phyloP scores from a whole-genome alignment of 805 yeast species.

The Ogataea naganishii region DNA sequence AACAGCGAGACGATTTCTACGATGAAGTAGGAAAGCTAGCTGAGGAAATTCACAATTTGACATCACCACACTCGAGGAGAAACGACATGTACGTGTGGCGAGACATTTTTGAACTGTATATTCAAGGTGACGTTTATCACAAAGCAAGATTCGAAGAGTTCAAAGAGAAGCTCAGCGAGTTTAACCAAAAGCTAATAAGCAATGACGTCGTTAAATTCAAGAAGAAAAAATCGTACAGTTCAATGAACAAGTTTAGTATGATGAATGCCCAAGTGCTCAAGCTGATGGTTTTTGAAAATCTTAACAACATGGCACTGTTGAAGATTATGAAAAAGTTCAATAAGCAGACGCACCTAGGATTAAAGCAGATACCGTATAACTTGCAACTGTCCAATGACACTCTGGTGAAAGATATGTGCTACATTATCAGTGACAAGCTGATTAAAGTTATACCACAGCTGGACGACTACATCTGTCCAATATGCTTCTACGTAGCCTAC shows the following conservation, averaged over 20 bases:
- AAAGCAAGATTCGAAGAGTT: conserved; percentile 35
- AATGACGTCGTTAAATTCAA: conserved; percentile 33
- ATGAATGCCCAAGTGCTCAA: conserved; percentile 49
- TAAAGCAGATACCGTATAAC: conserved; percentile 30
- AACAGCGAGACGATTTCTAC: conserved; percentile 35
- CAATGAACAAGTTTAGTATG: conserved; percentile 41
- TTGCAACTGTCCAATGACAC: too few relatives aligned
- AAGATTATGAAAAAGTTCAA: conserved; percentile 73
- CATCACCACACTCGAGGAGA: conserved; percentile 32
- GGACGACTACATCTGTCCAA: conserved; percentile 70
- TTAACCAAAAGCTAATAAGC: too few relatives aligned
- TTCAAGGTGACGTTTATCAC: conserved; percentile 61
- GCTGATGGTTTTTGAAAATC: conserved; percentile 48
- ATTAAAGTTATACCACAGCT: conserved; percentile 59
- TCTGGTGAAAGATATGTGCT: conserved; percentile 45
- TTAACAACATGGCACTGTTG: conserved; percentile 54
- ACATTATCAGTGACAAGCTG: conserved; percentile 44
- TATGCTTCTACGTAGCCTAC: conserved; percentile 61
- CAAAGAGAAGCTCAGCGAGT: conserved; percentile 28
- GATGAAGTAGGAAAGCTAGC: conserved; percentile 34
- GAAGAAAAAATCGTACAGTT: conserved; percentile 32
- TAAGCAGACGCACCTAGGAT: conserved; percentile 52
- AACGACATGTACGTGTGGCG: conserved; percentile 65
- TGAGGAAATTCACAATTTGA: conserved; percentile 26
- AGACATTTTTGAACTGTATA: conserved; percentile 52